Conservation (phyloP, 1,284 basidiomycete genomes). For the Tilletia indica region DNA sequence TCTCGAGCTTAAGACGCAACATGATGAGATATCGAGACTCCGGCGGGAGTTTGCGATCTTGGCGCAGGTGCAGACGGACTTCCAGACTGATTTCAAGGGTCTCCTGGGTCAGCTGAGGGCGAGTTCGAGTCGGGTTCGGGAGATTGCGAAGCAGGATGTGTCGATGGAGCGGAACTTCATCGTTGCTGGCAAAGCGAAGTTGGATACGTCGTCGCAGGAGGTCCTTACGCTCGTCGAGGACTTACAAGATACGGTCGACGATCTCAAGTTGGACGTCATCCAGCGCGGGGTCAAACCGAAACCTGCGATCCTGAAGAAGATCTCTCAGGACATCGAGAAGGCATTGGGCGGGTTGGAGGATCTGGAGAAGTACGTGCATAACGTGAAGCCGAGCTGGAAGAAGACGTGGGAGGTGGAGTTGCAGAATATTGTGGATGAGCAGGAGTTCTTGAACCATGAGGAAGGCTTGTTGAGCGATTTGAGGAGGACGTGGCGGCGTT, state of each 20-base stretch:
- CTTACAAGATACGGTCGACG: conserved; percentile 86
- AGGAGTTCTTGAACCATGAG: conserved; percentile 73
- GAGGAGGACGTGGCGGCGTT: conserved; percentile 47
- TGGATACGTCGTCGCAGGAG: conserved; percentile 83
- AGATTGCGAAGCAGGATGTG: conserved; percentile 70
- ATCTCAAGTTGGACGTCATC: conserved; percentile 84
- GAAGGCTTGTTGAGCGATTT: conserved; percentile 50
- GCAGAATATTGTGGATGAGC: conserved; percentile 94
- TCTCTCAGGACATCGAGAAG: conserved; percentile 73
- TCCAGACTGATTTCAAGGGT: conserved; percentile 83
- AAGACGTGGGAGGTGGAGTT: conserved; percentile 97
- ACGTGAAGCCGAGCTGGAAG: conserved; percentile 94
- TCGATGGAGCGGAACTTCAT: conserved; percentile 84
- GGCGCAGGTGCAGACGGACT: conserved; percentile 89
- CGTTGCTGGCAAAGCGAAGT: conserved; percentile 82
- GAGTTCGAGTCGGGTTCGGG: conserved; percentile 79
- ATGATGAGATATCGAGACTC: conserved; percentile 88
- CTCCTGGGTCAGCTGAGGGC: conserved; percentile 73
- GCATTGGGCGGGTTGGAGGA: conserved; percentile 72
- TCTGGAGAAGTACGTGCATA: conserved; percentile 79
- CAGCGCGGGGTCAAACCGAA: conserved; percentile 84
- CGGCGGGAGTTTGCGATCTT: conserved; percentile 88
- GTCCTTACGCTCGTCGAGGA: conserved; percentile 90
- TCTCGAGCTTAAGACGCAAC: conserved; percentile 81
- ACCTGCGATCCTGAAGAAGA: conserved; percentile 68